Conservation (phyloP, 2,329 filamentous ascomycete species). For the Calonectria ilicicola region DNA sequence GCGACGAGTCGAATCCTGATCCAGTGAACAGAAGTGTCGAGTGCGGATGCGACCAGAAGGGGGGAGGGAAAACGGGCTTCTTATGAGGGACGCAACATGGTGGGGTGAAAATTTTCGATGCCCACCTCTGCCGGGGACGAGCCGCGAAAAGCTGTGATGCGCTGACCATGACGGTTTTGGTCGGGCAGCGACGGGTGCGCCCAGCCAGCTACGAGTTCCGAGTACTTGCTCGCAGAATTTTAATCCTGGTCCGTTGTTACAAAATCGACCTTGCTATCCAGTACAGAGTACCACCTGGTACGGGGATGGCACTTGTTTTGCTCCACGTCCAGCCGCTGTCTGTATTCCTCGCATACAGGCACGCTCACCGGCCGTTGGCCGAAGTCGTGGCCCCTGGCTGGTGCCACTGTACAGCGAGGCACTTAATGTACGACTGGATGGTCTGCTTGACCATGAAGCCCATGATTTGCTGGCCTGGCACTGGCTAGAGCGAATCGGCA, state of each 20-base stretch:
- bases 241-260: not conserved
- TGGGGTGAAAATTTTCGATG: conserved; percentile 44
- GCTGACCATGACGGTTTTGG: conserved; percentile 18
- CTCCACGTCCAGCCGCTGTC: not conserved
- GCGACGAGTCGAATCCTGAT: conserved; percentile 33
- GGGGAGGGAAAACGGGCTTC: conserved; percentile 36
- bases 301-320: not conserved
- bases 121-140: conserved; percentile 32
- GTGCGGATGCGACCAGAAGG: conserved; percentile 33
- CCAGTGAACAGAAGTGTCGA: conserved; percentile 19
- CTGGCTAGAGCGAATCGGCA: conserved; percentile 14
- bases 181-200: conserved; percentile 37
- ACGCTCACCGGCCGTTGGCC: not conserved
- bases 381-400: not conserved
- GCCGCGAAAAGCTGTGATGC: conserved; percentile 35
- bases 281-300: not conserved
- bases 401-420: not conserved
- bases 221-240: conserved; percentile 10
- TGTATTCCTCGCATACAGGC: not conserved
- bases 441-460: not conserved
- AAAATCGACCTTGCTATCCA: not conserved
- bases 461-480: conserved; percentile 23
- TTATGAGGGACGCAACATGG: conserved; percentile 32
- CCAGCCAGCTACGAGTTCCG: conserved; percentile 12
- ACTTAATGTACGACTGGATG: not conserved